These are phyloP conservation scores for Alternaria metachromatica DNA, from an alignment of 2,329 filamentous ascomycete species.

Conservation along the genomic window DNA sequence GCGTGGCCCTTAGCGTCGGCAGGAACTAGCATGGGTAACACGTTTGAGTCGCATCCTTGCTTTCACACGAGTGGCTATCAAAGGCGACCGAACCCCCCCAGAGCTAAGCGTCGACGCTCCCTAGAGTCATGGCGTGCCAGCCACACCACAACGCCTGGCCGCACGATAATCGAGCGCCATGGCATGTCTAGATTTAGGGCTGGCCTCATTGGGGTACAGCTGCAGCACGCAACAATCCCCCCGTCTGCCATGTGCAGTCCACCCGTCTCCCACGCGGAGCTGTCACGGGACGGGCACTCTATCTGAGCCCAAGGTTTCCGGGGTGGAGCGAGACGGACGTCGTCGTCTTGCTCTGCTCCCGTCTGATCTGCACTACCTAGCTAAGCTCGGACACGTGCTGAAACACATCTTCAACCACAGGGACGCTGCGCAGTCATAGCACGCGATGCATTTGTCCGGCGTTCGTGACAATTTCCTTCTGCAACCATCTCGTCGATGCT, in stretches of 20 bases:
- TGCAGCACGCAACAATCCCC: neutral
- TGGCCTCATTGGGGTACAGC: neutral
- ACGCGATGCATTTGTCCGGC: neutral
- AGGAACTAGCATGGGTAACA: constrained; percentile 14
- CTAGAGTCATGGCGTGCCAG: constrained; percentile 4
- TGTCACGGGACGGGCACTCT: constrained; percentile 15
- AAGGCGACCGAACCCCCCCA: neutral
- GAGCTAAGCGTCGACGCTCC: constrained; percentile 14
- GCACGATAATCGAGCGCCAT: neutral
- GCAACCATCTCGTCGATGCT: neutral
- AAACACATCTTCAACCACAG: constrained; percentile 21
- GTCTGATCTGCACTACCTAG: constrained; percentile 32
- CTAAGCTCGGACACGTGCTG: constrained; percentile 17
- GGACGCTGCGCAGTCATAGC: neutral
- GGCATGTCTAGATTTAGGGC: neutral
- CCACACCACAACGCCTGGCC: neutral
- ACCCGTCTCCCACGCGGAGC: neutral
- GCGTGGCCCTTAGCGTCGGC: constrained; percentile 22
- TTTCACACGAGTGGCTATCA: neutral
- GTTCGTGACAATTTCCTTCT: neutral
- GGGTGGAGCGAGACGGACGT: constrained; percentile 22
- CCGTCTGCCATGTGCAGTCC: neutral
- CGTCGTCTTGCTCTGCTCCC: constrained; percentile 22
- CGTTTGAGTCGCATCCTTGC: constrained; percentile 17
- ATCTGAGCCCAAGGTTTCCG: constrained; percentile 5